Base-by-base conservation (phyloP, 148 eudicot genomes). In the Rheum nobile region DNA sequence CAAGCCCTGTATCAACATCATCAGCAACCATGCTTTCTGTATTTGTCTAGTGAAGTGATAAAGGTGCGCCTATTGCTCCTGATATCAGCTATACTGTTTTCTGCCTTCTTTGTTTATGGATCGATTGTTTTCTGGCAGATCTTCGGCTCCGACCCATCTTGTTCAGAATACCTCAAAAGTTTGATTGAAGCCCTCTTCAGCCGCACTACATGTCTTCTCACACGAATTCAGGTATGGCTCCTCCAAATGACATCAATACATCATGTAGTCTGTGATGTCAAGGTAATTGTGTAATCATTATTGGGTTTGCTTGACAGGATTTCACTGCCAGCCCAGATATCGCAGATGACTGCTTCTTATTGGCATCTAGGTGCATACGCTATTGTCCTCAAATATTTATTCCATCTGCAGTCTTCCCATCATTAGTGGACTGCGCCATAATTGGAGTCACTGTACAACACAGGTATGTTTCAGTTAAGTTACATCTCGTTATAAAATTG, bases 41-140 rank as follows among this genome's bases (percentile, higher is more conserved):
- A 96, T 81, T 89, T 96, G 28, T 90, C 99, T 48, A 96, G 99
- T 83, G 99, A 96, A 88, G 99, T 96, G 79, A 92, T 96, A 73
- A 96, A 96, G 97, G 97, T 88, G 74, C 34, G 72, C 52, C 72
- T 14, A 44, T 69, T 50, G 2, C 73, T 61, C 52, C 72, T 74
- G 19, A 55, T 17, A 44, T 44, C 46, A 74, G 46, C 52, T 19
- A 42, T 79, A 31, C 26, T 29, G 67, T 70, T 75, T 78, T 50
- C 6, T 8, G 21, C 19, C 17, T 35, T 67, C 42, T 42, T 69
- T 54, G 47, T 50, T 74, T 34, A 26, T 32, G 29, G 50, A 73
- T 61, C 59, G 6, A 10, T 74, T 35, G 67, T 70, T 74, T 61
- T 78, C 71, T 71, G 75, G 85, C 97, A 96, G 99, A 96, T 96